Evolutionary conservation across 1,284 basidiomycete species (phyloP).

Genomic region (Somion occarium): DNA sequence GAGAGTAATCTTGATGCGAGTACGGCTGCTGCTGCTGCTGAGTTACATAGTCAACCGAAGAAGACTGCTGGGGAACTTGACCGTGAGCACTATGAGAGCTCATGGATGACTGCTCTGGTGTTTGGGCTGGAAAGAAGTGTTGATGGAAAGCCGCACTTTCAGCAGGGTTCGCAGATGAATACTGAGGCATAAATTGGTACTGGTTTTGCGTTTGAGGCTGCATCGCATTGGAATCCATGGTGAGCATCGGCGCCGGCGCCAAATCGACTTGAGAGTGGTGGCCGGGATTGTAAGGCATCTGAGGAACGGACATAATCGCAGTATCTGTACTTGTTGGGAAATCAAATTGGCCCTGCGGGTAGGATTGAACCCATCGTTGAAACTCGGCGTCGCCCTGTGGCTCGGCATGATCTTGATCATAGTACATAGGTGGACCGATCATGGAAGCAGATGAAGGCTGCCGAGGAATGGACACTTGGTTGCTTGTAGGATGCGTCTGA

Average conservation of each 20-base stretch:
- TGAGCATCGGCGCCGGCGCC: background rate
- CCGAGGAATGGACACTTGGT: background rate
- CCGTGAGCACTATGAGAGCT: background rate
- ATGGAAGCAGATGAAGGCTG: background rate
- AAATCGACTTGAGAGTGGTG: background rate
- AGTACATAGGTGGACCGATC: constrained; percentile 6
- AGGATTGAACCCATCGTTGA: constrained; percentile 1
- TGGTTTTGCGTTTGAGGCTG: background rate
- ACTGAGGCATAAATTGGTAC: background rate
- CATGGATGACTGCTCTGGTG: background rate
- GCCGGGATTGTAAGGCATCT: background rate
- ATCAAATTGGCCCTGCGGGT: background rate
- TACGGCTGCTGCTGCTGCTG: background rate
- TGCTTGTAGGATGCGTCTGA: background rate
- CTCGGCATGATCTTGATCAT: constrained; percentile 3
- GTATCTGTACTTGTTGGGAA: background rate
- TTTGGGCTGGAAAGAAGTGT: background rate
- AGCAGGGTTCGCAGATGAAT: background rate
- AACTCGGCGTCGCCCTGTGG: background rate
- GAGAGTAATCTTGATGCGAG: background rate
- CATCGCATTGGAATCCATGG: background rate
- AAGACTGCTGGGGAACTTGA: background rate
- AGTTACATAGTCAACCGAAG: background rate
- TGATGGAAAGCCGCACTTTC: background rate
- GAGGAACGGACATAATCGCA: background rate